These are phyloP conservation scores for Carex arenaria DNA, from an alignment of 202 grass and related monocot genomes.

Conservation along the genomic window DNA sequence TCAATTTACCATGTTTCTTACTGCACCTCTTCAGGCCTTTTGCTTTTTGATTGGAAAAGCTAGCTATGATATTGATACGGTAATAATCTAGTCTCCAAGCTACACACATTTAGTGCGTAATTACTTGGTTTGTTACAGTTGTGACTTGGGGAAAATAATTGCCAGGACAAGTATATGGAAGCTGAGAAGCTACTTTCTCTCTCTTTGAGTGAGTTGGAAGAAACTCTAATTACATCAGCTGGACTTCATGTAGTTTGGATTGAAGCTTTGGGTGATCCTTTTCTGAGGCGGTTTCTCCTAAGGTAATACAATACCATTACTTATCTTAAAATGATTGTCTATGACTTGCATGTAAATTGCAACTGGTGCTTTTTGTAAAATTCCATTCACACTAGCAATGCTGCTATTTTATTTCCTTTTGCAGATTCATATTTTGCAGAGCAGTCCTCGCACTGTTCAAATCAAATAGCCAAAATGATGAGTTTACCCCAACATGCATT, in stretches of 20 bases:
- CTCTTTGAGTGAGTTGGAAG: constrained; percentile 66
- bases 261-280: constrained; percentile 84
- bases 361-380: not conserved
- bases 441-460: constrained; percentile 48
- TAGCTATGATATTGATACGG: constrained; percentile 48
- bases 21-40: constrained; percentile 91
- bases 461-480: constrained; percentile 32
- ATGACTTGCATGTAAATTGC: not conserved
- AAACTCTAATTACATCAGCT: constrained; percentile 45
- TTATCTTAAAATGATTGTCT: not conserved
- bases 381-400: not conserved
- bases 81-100: constrained; percentile 24
- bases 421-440: constrained; percentile 90
- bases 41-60: constrained; percentile 66
- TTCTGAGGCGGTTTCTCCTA: constrained; percentile 76
- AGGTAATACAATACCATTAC: constrained; percentile 36
- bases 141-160: not conserved
- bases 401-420: constrained; percentile 23
- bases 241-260: constrained; percentile 80
- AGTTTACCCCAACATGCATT: constrained; percentile 51
- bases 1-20: constrained; percentile 95
- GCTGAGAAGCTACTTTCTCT: constrained; percentile 65
- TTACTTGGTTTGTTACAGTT: constrained; percentile 15
- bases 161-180: constrained; percentile 61
- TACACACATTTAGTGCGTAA: constrained; percentile 16